Base-by-base conservation (phyloP, 805 yeast species). In the Kluyveromyces wickerhamii region DNA sequence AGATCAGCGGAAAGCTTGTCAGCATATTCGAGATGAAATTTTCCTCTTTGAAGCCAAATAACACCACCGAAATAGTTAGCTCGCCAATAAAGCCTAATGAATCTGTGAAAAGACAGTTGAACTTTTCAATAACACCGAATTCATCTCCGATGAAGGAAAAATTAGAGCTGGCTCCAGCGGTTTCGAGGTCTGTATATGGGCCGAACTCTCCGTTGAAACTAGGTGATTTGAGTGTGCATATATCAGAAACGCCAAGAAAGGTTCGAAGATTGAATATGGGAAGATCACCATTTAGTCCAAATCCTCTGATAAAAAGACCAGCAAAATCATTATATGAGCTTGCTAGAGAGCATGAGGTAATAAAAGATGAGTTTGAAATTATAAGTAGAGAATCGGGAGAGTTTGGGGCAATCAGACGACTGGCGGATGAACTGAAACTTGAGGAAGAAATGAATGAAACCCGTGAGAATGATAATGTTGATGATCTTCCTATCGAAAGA, bases 1-100 rank as follows among this genome's bases (percentile, higher is more conserved):
- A 85, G 46, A 68, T 84, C 7, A 68, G 78, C 41, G 95, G 95
- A 0, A 71, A 79, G 35, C 82, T 83, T 0, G 53, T 82, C 21
- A 77, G 92, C 12, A 65, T 85, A 4, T 79, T 85, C 49, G 94
- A 84, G 41, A 62, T 76, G 42, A 45, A 41, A 12, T 27, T 54
- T 9, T 60, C 62, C 5, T 57, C 63, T 6, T 7, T 31, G 17
- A 38, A 38, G 17, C 17, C 24, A 6, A 24, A n/a, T 7, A 12
- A 30, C 7, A 12, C n/a, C 7, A 8, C 5, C 9, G 23, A 22
- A 11, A 7, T 27, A n/a, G 29, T 21, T 14, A 21, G 19, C 21
- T 32, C 35, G 32, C 31, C 23, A 10, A 21, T 36, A 34, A 27
- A 35, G 35, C 10, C 22, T 7, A 33, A 17, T 37, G 29, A 36